Evolutionary conservation across 768 basidiomycete genomes (phyloP).

Genomic region (Mycena galericulata): DNA sequence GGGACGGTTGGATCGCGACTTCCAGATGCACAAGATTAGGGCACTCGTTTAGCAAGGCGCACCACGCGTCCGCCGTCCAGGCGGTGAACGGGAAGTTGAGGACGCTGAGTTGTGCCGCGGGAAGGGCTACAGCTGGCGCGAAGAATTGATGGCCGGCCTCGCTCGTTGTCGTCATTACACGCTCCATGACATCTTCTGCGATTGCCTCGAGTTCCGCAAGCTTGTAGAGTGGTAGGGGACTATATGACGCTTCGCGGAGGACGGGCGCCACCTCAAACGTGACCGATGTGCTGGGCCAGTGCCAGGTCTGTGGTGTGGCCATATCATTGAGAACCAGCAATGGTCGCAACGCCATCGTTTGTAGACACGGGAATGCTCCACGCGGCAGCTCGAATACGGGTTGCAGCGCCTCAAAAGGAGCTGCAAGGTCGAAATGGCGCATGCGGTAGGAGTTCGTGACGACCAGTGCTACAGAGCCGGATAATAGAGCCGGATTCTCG

Average conservation of each 20-base stretch:
- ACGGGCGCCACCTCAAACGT: not conserved
- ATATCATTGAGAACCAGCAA: not conserved
- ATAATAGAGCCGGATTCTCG: not conserved
- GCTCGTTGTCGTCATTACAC: not conserved
- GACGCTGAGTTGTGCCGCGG: constrained; percentile 11
- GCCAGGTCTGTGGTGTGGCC: constrained; percentile 1
- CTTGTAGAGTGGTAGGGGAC: not conserved
- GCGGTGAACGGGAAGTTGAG: constrained; percentile 12
- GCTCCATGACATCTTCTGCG: not conserved
- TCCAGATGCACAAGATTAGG: not conserved
- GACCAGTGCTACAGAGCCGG: constrained; percentile 1
- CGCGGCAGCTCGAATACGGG: constrained; percentile 7
- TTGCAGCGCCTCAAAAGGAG: not conserved
- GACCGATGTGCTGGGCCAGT: constrained; percentile 14
- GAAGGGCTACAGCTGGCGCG: not conserved
- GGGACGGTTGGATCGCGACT: constrained; percentile 1
- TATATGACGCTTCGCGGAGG: not conserved
- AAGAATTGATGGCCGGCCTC: no score
- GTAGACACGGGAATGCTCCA: constrained; percentile 4
- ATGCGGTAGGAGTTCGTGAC: constrained; percentile 11
- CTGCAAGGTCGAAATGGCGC: not conserved
- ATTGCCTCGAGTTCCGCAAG: constrained; percentile 5
- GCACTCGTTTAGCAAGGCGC: constrained; percentile 11
- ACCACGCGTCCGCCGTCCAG: constrained; percentile 1
- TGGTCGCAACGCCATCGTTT: constrained; percentile 3